Evolutionary conservation across 2,329 filamentous ascomycete species (phyloP), one percentile per base, ranked within the genome.

Genomic region (Sporothrix brunneoviolacea): DNA sequence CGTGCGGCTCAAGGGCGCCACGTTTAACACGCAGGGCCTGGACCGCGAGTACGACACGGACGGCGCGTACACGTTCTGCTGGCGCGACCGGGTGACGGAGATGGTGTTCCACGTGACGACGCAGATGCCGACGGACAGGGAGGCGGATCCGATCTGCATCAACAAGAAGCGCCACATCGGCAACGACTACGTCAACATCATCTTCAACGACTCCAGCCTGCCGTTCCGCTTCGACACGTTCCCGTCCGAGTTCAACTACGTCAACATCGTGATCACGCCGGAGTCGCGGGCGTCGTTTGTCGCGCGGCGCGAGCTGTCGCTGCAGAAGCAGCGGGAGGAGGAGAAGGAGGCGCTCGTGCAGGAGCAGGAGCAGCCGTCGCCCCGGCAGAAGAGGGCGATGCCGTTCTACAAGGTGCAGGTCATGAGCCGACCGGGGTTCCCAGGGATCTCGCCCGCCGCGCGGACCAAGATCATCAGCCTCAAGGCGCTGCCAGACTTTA

Each of bases 151-250:
- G 9, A 77, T 81, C 55, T 89, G 85, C 62, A 83, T 84, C 55
- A 77, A 82, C 65, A 98, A 98, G 72, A 98, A 98, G 68, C 79
- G 83, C 3, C 94, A 97, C 62, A 93, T 97, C 54, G 93, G 93
- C 52, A 98, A 98, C 63, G 93, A 97, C 66, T 95, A 88, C 65
- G 93, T 98, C 63, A 97, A 95, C 64, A 95, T 98, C 59, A 85
- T 98, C 52, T 98, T 94, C 76, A 98, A 98, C 65, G 89, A 95
- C 61, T 96, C 91, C 2, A 91, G 93, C n/a, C 67, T 84, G 42
- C 85, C 87, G 0, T 97, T 95, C 70, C 78, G 80, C 48, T 95
- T 95, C 64, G 82, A 95, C 64, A 95, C 88, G 0, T 95, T 98
- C 60, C 89, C 89, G 0, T 94, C 90, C 0, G 86, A 91, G 51